These are phyloP conservation scores for Fusarium lateritium DNA, from an alignment of 2,329 filamentous ascomycete species.

Conservation along the genomic window DNA sequence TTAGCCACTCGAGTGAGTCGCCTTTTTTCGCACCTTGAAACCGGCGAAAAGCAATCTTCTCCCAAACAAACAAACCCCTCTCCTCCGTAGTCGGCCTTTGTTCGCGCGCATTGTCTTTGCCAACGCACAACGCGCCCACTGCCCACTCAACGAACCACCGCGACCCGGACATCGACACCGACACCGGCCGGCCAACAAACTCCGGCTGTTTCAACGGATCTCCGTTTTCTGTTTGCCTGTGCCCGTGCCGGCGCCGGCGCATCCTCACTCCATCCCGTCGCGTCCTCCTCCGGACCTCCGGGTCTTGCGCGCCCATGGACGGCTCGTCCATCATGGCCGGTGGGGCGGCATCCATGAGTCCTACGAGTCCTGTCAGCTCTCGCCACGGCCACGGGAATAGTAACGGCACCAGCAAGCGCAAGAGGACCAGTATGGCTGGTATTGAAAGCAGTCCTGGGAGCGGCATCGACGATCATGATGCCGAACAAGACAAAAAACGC, in stretches of 20 bases:
- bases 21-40: conserved; percentile 41
- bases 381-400: conserved; percentile 62
- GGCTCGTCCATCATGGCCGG: conserved; percentile 62
- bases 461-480: conserved; percentile 65
- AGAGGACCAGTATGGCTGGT: conserved; percentile 66
- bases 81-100: conserved; percentile 54
- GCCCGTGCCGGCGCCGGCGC: conserved; percentile 33
- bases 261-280: conserved; percentile 20
- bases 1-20: conserved; percentile 37
- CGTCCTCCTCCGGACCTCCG: conserved; percentile 38
- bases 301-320: conserved; percentile 59
- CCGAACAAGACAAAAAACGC: conserved; percentile 73
- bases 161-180: conserved; percentile 47
- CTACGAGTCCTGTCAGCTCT: conserved; percentile 69
- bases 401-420: conserved; percentile 66
- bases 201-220: conserved; percentile 25
- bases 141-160: conserved; percentile 40
- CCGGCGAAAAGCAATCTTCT: conserved; percentile 44
- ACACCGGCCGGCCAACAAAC: conserved; percentile 46
- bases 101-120: conserved; percentile 45
- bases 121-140: conserved; percentile 46
- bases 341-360: conserved; percentile 66
- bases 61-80: conserved; percentile 46
- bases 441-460: conserved; percentile 75
- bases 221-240: conserved; percentile 30